phyloP scores from a whole-genome alignment of 2,329 filamentous ascomycete genomes.

The Aureobasidium sp. region DNA sequence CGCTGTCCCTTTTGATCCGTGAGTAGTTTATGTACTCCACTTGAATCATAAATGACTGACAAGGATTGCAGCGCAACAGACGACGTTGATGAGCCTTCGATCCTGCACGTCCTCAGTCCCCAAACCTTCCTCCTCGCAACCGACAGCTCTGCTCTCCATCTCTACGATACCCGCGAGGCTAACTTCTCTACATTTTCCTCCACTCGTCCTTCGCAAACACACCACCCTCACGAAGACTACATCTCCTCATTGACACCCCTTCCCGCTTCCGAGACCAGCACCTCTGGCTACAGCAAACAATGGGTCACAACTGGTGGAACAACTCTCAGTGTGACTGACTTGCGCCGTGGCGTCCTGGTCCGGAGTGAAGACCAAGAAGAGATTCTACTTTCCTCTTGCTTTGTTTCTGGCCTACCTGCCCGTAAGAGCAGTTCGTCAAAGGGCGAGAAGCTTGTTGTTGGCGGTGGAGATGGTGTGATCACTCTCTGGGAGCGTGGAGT shows the following conservation, averaged over 20 bases:
- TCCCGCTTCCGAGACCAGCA: conserved; percentile 70
- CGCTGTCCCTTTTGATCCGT: conserved; percentile 55
- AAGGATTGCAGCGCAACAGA: conserved; percentile 30
- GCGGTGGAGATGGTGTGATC: conserved; percentile 71
- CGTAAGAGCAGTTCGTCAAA: conserved; percentile 56
- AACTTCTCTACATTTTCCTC: conserved; percentile 38
- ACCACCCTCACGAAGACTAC: conserved; percentile 86
- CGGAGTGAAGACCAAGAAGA: conserved; percentile 94
- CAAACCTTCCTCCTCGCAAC: conserved; percentile 84
- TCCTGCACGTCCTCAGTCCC: conserved; percentile 76
- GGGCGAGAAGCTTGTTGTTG: conserved; percentile 68
- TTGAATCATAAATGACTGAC: background rate
- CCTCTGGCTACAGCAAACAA: conserved; percentile 84
- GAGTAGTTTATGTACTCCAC: conserved; percentile 19
- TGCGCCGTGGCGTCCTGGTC: conserved; percentile 76
- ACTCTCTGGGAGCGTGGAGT: conserved; percentile 91
- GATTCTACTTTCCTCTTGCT: conserved; percentile 74
- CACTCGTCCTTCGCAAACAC: conserved; percentile 66
- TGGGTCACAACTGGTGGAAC: conserved; percentile 91
- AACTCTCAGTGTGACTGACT: conserved; percentile 82
- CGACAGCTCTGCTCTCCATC: conserved; percentile 81
- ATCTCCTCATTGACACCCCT: conserved; percentile 81
- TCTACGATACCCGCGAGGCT: conserved; percentile 65
- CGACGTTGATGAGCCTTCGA: conserved; percentile 63
- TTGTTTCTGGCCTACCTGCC: conserved; percentile 68